Conservation (phyloP, 768 basidiomycete species). For the Lactarius quietus region DNA sequence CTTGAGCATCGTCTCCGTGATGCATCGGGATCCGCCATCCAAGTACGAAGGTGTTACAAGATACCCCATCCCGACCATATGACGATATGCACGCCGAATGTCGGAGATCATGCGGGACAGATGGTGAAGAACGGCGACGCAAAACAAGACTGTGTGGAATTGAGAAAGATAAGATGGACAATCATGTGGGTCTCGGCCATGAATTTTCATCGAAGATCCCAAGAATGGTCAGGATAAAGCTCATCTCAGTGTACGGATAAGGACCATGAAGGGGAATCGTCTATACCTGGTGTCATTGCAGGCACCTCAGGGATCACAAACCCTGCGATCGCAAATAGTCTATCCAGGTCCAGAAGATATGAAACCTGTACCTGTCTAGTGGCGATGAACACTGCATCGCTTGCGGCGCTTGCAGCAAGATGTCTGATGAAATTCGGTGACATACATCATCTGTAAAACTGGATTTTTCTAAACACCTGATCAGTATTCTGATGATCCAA, state of each 20-base stretch:
- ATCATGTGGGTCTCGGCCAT: slow-evolving; percentile 85
- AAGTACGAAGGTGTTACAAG: neutral
- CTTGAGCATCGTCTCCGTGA: neutral
- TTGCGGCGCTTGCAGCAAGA: slow-evolving; percentile 28
- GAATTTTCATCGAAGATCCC: slow-evolving; percentile 42
- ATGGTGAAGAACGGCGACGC: neutral
- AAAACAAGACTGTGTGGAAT: slow-evolving; percentile 1
- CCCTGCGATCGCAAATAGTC: slow-evolving; percentile 27
- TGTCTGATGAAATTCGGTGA: too few relatives aligned
- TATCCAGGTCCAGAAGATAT: slow-evolving; percentile 60
- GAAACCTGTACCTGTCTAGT: slow-evolving; percentile 27
- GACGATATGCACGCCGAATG: neutral
- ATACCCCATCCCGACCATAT: neutral
- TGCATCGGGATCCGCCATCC: neutral
- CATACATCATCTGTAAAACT: too few relatives aligned
- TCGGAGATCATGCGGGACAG: neutral
- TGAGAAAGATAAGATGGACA: slow-evolving; percentile 38
- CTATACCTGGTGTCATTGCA: slow-evolving; percentile 51
- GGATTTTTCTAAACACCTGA: slow-evolving; percentile 21
- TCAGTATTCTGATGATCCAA: neutral
- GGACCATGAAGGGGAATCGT: neutral
- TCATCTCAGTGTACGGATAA: neutral
- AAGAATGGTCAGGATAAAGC: slow-evolving; percentile 4
- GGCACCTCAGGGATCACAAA: slow-evolving; percentile 3
- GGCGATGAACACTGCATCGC: slow-evolving; percentile 22